Evolutionary conservation across 2,329 filamentous ascomycete species (phyloP).

Genomic region (Monilinia vaccinii-corymbosi): DNA sequence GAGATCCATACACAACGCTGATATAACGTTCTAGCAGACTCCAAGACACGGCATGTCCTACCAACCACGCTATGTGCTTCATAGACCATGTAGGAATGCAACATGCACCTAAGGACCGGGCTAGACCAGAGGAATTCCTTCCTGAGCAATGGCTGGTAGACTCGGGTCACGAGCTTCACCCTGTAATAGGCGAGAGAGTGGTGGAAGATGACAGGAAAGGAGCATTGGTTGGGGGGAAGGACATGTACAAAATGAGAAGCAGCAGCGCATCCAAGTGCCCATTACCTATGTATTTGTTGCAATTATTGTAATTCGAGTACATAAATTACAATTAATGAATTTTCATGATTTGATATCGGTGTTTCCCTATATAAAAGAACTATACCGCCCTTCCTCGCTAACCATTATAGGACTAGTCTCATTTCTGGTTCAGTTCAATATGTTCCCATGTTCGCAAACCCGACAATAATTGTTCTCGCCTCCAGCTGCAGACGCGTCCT

Average conservation of each 20-base stretch:
- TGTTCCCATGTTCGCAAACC: not conserved
- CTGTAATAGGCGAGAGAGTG: not conserved
- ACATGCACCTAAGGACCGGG: slow-evolving; percentile 28
- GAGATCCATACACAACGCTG: too few relatives aligned
- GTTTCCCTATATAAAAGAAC: too few relatives aligned
- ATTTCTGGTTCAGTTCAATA: not conserved
- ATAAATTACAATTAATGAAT: not conserved
- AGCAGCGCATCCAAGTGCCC: too few relatives aligned
- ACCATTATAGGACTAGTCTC: not conserved
- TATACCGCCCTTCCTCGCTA: not conserved
- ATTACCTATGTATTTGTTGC: too few relatives aligned
- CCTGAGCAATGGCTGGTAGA: slow-evolving; percentile 38
- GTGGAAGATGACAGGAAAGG: too few relatives aligned
- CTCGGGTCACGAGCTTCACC: slow-evolving; percentile 25
- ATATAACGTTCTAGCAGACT: too few relatives aligned
- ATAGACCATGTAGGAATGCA: not conserved
- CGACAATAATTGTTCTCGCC: not conserved
- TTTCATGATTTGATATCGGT: not conserved
- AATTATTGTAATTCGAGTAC: too few relatives aligned
- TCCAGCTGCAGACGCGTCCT: not conserved
- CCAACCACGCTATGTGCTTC: not conserved
- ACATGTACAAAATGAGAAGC: too few relatives aligned
- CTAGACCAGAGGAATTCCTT: slow-evolving; percentile 35
- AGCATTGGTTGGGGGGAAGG: too few relatives aligned
- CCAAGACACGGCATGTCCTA: not conserved